phyloP scores from a whole-genome alignment of 306 rosid species.

The Acmispon strigosus region DNA sequence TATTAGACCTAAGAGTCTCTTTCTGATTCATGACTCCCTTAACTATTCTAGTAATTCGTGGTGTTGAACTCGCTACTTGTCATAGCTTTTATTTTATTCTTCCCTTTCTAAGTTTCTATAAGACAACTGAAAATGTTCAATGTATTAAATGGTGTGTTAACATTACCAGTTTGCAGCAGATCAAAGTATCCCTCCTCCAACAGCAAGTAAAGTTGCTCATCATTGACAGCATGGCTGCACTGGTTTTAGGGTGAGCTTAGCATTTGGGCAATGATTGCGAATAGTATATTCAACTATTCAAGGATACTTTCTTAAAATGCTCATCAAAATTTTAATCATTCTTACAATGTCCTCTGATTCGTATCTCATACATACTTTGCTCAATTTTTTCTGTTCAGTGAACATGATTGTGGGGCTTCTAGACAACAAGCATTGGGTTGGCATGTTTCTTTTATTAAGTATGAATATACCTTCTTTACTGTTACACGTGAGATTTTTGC shows the following conservation, averaged over 20 bases:
- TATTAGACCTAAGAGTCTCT: neutral
- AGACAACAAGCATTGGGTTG: slow-evolving; percentile 72
- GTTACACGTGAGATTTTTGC: slow-evolving; percentile 4
- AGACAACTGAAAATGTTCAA: neutral
- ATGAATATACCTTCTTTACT: slow-evolving; percentile 19
- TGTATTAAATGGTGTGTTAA: slow-evolving; percentile 17
- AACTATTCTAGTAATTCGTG: neutral
- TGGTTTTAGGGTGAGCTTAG: slow-evolving; percentile 60
- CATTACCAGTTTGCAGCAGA: slow-evolving; percentile 64
- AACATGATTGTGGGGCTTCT: slow-evolving; percentile 44
- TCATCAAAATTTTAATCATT: slow-evolving; percentile 12
- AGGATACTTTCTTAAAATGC: slow-evolving; percentile 8
- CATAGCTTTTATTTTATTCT: slow-evolving; percentile 3
- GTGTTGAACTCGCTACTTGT: neutral
- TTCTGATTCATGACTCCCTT: neutral
- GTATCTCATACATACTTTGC: slow-evolving; percentile 6
- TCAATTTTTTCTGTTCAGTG: slow-evolving; percentile 47
- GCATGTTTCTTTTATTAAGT: slow-evolving; percentile 89
- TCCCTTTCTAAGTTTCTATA: neutral
- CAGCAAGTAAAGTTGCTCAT: slow-evolving; percentile 78
- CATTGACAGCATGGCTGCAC: slow-evolving; percentile 93
- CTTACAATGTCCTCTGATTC: slow-evolving; percentile 6
- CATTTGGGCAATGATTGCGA: slow-evolving; percentile 5
- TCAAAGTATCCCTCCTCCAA: slow-evolving; percentile 67
- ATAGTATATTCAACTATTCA: neutral